Evolutionary conservation across 768 basidiomycete genomes (phyloP).

Genomic region (Rubroboletus satanas): DNA sequence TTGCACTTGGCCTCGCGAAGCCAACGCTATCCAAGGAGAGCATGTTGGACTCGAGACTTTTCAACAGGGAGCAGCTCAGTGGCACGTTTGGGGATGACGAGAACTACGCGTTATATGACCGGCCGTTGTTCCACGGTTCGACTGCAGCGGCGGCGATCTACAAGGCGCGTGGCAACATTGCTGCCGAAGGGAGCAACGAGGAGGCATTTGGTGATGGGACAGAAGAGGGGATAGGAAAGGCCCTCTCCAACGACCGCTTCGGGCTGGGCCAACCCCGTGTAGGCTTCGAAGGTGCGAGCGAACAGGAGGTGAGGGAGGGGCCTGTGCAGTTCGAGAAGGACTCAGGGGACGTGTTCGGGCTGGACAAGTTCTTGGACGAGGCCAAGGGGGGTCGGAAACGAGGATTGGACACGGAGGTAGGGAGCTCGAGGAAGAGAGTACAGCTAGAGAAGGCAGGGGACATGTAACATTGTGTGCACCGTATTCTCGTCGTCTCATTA

Average conservation of each 20-base stretch:
- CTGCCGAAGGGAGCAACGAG: constrained; percentile 67
- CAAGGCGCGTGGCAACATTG: constrained; percentile 86
- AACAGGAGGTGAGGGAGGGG: constrained; percentile 82
- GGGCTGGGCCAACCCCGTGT: constrained; percentile 77
- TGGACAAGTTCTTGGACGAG: constrained; percentile 96
- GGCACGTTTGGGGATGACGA: constrained; percentile 87
- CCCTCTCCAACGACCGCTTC: constrained; percentile 92
- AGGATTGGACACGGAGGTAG: constrained; percentile 75
- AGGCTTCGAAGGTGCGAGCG: constrained; percentile 89
- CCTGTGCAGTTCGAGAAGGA: constrained; percentile 99
- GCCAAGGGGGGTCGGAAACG: constrained; percentile 94
- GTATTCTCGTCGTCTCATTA: neutral
- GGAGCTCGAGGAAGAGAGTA: constrained; percentile 62
- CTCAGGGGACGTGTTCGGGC: constrained; percentile 91
- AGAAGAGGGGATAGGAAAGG: constrained; percentile 89
- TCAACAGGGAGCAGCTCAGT: constrained; percentile 91
- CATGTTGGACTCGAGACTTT: constrained; percentile 94
- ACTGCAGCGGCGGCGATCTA: constrained; percentile 99
- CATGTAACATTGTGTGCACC: constrained; percentile 24
- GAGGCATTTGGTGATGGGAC: constrained; percentile 94
- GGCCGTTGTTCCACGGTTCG: constrained; percentile 93
- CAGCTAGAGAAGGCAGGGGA: constrained; percentile 63
- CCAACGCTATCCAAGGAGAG: constrained; percentile 95
- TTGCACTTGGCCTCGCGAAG: constrained; percentile 95
- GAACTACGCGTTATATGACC: constrained; percentile 91